Conservation (phyloP, 495 filamentous ascomycete species). For the Tirmania nivea region DNA sequence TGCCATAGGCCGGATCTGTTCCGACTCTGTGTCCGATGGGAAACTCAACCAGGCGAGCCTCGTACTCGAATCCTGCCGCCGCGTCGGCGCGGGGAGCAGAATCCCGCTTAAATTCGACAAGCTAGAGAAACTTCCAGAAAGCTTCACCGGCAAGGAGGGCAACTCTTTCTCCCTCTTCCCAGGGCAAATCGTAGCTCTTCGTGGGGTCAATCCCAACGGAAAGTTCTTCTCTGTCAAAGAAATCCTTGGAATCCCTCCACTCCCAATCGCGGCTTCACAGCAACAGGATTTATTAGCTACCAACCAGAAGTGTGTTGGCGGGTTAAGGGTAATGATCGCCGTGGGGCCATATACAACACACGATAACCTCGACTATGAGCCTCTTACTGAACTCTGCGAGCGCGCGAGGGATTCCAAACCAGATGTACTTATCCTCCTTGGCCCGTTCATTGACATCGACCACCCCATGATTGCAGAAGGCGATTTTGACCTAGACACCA, state of each 20-base stretch:
- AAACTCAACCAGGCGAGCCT: constrained; percentile 65
- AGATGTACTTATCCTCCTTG: constrained; percentile 61
- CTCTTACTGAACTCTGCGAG: constrained; percentile 57
- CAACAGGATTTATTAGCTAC: constrained; percentile 36
- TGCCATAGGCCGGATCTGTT: constrained; percentile 76
- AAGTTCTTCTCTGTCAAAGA: constrained; percentile 63
- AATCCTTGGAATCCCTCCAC: constrained; percentile 46
- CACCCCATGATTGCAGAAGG: constrained; percentile 76
- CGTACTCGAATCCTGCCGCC: constrained; percentile 66
- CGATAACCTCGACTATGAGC: constrained; percentile 72
- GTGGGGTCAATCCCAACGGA: constrained; percentile 70
- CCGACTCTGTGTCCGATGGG: constrained; percentile 53
- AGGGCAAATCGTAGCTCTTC: constrained; percentile 74
- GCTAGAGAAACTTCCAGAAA: constrained; percentile 20
- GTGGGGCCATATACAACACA: constrained; percentile 82
- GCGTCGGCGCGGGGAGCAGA: constrained; percentile 61
- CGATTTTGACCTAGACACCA: constrained; percentile 57
- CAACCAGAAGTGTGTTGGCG: constrained; percentile 42
- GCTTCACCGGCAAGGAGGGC: too few relatives aligned
- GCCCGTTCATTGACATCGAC: constrained; percentile 76
- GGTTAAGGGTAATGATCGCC: constrained; percentile 53
- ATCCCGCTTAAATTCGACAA: constrained; percentile 57
- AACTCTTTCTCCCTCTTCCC: constrained; percentile 71
- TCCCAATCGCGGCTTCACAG: constrained; percentile 44
- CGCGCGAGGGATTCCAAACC: constrained; percentile 51